Evolutionary conservation across 148 eudicot genomes (phyloP).

Genomic region (Polygonum maritimum): DNA sequence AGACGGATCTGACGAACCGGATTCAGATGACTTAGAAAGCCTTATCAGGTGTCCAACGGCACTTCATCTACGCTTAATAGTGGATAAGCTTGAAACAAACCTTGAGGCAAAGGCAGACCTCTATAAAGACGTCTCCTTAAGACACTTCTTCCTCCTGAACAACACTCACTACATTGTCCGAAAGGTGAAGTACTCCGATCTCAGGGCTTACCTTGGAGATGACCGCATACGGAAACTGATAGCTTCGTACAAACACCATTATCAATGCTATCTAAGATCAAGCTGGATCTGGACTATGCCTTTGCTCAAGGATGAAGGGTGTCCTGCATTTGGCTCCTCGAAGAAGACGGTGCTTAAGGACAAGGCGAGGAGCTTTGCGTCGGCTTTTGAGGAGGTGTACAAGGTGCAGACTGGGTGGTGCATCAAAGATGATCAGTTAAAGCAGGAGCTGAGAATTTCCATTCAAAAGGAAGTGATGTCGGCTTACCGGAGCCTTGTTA

Average conservation of each 20-base stretch:
- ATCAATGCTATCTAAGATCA: conserved; percentile 40
- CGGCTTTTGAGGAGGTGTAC: conserved; percentile 58
- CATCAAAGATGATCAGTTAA: conserved; percentile 46
- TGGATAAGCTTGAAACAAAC: conserved; percentile 41
- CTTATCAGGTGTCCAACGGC: conserved; percentile 21
- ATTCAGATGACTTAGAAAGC: background rate
- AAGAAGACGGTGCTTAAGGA: conserved; percentile 35
- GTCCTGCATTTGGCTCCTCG: conserved; percentile 19
- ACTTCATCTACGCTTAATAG: conserved; percentile 27
- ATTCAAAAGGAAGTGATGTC: conserved; percentile 37
- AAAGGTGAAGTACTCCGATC: conserved; percentile 1
- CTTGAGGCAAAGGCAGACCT: conserved; percentile 43
- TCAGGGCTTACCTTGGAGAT: conserved; percentile 29
- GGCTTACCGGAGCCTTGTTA: conserved; percentile 49
- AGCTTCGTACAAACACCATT: conserved; percentile 40
- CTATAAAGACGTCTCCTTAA: conserved; percentile 32
- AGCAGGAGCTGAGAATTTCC: conserved; percentile 49
- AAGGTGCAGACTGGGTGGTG: conserved; percentile 53
- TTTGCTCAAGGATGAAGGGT: conserved; percentile 44
- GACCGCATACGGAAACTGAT: conserved; percentile 48
- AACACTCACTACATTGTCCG: conserved; percentile 3
- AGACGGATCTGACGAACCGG: background rate
- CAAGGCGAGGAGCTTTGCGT: conserved; percentile 37
- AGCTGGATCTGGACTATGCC: conserved; percentile 54
- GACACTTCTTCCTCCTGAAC: background rate